phyloP scores from a whole-genome alignment of 495 filamentous ascomycete genomes.

The Pseudoneurospora amorphoporcata region DNA sequence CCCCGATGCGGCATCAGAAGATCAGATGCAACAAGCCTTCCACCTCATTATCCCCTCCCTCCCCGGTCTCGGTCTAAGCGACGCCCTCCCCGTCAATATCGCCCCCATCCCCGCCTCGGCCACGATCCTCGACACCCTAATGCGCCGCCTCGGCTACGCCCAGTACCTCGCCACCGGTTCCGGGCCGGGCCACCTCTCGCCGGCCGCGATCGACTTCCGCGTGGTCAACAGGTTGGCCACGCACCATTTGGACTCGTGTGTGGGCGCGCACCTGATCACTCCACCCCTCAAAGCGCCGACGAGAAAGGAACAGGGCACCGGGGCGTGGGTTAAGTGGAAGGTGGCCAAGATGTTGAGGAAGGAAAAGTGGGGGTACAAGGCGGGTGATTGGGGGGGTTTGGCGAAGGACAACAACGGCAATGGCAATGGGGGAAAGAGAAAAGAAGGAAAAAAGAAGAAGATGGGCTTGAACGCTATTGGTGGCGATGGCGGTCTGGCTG shows the following conservation, averaged over 20 bases:
- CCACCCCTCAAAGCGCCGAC: slow-evolving; percentile 28
- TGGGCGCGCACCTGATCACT: slow-evolving; percentile 53
- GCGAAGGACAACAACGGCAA: neutral
- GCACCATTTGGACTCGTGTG: slow-evolving; percentile 42
- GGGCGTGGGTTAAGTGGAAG: slow-evolving; percentile 33
- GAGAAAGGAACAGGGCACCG: slow-evolving; percentile 16
- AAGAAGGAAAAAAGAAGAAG: neutral
- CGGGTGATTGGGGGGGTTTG: slow-evolving; percentile 25
- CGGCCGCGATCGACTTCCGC: slow-evolving; percentile 40
- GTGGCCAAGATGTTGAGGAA: slow-evolving; percentile 31
- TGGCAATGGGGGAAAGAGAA: neutral
- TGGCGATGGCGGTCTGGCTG: slow-evolving; percentile 1
- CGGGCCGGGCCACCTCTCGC: slow-evolving; percentile 24
- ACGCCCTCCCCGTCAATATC: slow-evolving; percentile 44
- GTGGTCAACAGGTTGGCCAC: slow-evolving; percentile 45
- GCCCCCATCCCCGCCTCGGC: slow-evolving; percentile 49
- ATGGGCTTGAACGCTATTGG: neutral
- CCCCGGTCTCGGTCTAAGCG: slow-evolving; percentile 64
- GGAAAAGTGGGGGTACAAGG: slow-evolving; percentile 30
- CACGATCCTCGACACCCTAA: slow-evolving; percentile 50
- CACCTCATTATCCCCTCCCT: slow-evolving; percentile 60
- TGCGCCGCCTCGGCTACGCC: slow-evolving; percentile 54
- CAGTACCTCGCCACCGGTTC: slow-evolving; percentile 47
- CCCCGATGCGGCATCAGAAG: slow-evolving; percentile 26
- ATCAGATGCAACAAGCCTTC: slow-evolving; percentile 40